These are phyloP conservation scores for Wickerhamomyces bisporus DNA, from an alignment of 805 yeast genomes.

Conservation along the genomic window DNA sequence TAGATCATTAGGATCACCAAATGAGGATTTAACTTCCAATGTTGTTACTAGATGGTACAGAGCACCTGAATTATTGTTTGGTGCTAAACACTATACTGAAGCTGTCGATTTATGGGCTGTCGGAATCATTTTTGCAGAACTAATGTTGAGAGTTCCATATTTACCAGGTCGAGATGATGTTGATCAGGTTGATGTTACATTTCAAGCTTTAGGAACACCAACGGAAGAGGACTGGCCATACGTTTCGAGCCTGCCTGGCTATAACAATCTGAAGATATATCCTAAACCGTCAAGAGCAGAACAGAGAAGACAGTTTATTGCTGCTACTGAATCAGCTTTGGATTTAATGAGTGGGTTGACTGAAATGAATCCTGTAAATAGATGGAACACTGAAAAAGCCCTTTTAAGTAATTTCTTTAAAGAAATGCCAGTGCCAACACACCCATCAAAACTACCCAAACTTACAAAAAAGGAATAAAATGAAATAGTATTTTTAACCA, in stretches of 20 bases:
- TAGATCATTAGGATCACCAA: constrained; percentile 71
- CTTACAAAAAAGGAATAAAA: constrained; percentile 2
- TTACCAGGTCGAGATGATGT: constrained; percentile 87
- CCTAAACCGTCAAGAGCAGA: constrained; percentile 83
- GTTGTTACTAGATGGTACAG: constrained; percentile 98
- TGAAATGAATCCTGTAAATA: constrained; percentile 67
- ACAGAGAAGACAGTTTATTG: constrained; percentile 75
- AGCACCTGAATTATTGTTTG: constrained; percentile 90
- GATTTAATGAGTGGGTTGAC: constrained; percentile 71
- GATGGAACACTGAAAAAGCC: constrained; percentile 63
- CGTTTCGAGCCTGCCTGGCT: constrained; percentile 72
- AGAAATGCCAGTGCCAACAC: constrained; percentile 73
- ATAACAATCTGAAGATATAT: constrained; percentile 65
- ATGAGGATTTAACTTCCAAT: constrained; percentile 77
- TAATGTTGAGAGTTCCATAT: constrained; percentile 93
- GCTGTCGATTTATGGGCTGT: constrained; percentile 96
- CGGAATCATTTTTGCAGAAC: constrained; percentile 92
- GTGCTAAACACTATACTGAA: constrained; percentile 82
- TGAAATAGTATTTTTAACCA: neutral
- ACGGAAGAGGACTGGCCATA: constrained; percentile 90
- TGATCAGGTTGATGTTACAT: constrained; percentile 90
- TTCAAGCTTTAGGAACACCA: constrained; percentile 94
- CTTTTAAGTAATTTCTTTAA: constrained; percentile 61
- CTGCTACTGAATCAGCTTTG: constrained; percentile 83
- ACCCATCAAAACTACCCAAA: constrained; percentile 56